Percentiles rank a stretch among this genome's conserved stretches.
phyloP scores from a whole-genome alignment of 192 early-diverging fungal species.

The Podochytrium sp. region DNA sequence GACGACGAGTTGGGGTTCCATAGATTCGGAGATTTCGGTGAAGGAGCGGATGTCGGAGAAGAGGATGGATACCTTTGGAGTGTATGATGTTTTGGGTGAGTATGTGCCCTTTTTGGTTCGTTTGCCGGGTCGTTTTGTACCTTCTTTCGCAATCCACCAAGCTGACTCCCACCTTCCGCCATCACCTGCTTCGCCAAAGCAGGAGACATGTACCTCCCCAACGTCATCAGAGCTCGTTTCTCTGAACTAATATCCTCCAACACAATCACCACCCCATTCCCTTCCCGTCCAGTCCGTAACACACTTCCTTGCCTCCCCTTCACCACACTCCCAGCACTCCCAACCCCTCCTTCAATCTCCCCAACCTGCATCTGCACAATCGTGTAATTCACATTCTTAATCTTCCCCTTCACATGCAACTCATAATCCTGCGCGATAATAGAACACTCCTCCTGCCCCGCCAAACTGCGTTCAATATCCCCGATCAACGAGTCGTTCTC shows the following conservation, averaged over 20 bases:
- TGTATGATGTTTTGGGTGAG: conserved; percentile 38
- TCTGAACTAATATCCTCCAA: conserved; percentile 57
- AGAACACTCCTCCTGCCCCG: background rate
- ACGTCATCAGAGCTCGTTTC: conserved; percentile 58
- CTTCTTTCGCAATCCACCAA: conserved; percentile 58
- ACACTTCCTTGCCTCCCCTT: background rate
- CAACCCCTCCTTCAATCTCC: background rate
- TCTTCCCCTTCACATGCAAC: conserved; percentile 9
- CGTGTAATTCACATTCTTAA: conserved; percentile 33
- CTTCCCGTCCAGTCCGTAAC: conserved; percentile 43
- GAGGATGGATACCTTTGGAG: conserved; percentile 13
- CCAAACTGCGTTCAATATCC: conserved; percentile 47
- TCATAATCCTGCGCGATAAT: conserved; percentile 37
- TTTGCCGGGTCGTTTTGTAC: conserved; percentile 28
- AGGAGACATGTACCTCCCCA: conserved; percentile 63
- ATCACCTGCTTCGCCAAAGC: conserved; percentile 60
- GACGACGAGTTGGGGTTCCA: conserved; percentile 60
- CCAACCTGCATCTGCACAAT: conserved; percentile 29
- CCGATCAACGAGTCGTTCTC: conserved; percentile 40
- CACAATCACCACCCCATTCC: conserved; percentile 55
- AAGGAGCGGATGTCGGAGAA: conserved; percentile 52
- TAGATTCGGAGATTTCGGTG: conserved; percentile 49
- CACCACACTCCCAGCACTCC: background rate
- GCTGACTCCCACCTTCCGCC: conserved; percentile 53
- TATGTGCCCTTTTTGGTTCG: conserved; percentile 30